phyloP scores from a whole-genome alignment of 768 basidiomycete genomes.

The Suillus ampliporus region DNA sequence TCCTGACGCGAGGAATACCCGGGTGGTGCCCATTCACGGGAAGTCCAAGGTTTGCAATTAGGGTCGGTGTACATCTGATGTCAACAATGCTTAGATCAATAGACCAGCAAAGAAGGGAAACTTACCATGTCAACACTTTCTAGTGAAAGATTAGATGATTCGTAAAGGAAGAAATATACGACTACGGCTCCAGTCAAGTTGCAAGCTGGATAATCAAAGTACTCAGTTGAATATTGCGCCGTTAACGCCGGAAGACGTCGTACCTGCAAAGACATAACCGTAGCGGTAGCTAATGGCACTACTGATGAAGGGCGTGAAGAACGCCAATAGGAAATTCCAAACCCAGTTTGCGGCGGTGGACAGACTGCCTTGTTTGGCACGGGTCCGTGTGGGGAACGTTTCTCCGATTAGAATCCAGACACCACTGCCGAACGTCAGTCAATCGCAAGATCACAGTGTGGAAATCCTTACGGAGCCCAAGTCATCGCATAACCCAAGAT shows the following conservation, averaged over 20 bases:
- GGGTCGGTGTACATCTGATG: constrained; percentile 68
- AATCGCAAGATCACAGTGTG: not conserved
- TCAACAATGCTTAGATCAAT: not conserved
- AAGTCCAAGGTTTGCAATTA: constrained; percentile 69
- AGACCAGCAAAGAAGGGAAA: constrained; percentile 16
- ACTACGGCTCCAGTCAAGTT: constrained; percentile 63
- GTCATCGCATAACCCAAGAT: constrained; percentile 75
- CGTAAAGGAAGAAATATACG: constrained; percentile 79
- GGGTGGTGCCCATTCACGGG: constrained; percentile 60
- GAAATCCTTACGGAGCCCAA: constrained; percentile 58
- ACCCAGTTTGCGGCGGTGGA: constrained; percentile 71
- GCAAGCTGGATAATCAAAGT: constrained; percentile 43
- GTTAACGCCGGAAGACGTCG: constrained; percentile 15
- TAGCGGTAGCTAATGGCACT: constrained; percentile 61
- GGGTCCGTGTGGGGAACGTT: constrained; percentile 74
- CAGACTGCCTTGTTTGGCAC: constrained; percentile 73
- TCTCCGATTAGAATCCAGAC: constrained; percentile 82
- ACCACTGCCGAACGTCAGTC: constrained; percentile 41
- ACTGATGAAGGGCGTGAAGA: constrained; percentile 80
- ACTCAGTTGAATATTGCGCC: not conserved
- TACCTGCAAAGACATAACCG: constrained; percentile 74
- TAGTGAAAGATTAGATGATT: constrained; percentile 67
- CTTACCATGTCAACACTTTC: constrained; percentile 65
- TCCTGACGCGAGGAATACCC: constrained; percentile 56
- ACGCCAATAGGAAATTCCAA: constrained; percentile 75